Base-by-base conservation (phyloP, 768 basidiomycete species). In the Phaffia tasmanica region DNA sequence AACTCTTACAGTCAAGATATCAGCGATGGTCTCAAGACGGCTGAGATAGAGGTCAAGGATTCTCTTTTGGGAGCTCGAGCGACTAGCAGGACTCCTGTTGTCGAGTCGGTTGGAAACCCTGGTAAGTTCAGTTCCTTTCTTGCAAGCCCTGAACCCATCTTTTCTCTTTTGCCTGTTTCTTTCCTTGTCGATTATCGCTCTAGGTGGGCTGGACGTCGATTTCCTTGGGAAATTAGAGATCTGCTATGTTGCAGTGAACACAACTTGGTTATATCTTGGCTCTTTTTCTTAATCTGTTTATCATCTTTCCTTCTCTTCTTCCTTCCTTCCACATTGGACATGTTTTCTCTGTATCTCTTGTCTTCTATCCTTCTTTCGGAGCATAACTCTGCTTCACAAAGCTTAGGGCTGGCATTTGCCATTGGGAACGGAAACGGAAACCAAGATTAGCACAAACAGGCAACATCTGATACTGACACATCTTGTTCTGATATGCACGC, bases 371-470 rank as follows among this genome's bases (percentile, higher is more conserved):
- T n/a, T n/a, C 8, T 27, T 8, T 54, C 8, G 21, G n/a, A n/a
- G n/a, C n/a, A n/a, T n/a, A n/a, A n/a, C n/a, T 27, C 8, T n/a
- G 53, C 49, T 50, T n/a, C 21, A n/a, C 5, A 27, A n/a, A n/a
- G 8, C 53, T 32, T 58, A 5, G 21, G 23, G 8, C 57, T n/a
- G 25, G 4, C 32, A 8, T 77, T 93, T 57, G 21, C 57, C 18
- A 19, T n/a, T 27, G 9, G 30, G 57, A 21, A 19, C 5, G 30
- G 19, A 21, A 19, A 8, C 25, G 19, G 19, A 18, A 32, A 16
- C 2, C 56, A 14, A 57, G 7, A 57, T 18, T 16, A 5, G 16
- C 2, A 21, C 19, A 11, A 5, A 16, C 5, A 30, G 21, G 21
- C 25, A n/a, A 61, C 50, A 49, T 27, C 59, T 23, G 29, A 48